These are phyloP conservation scores for Ambrosia trifida DNA, from an alignment of 129 eudicot genomes.

Conservation along the genomic window DNA sequence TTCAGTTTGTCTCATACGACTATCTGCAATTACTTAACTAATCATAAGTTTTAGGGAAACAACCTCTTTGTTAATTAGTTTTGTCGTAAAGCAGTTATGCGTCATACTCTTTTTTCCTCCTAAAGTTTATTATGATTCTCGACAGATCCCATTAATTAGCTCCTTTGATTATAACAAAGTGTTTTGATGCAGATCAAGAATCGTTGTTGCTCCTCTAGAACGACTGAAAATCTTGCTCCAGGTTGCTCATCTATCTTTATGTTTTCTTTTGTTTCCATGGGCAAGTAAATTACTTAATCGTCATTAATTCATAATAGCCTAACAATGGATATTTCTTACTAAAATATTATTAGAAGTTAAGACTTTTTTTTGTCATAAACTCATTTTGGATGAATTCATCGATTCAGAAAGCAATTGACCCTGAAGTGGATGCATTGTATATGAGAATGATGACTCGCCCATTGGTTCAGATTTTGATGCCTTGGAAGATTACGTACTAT, in stretches of 20 bases:
- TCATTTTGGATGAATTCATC: not conserved
- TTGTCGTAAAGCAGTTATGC: conserved; percentile 5
- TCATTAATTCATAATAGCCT: not conserved
- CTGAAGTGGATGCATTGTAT: conserved; percentile 80
- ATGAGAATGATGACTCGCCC: conserved; percentile 65
- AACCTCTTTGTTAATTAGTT: not conserved
- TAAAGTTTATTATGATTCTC: not conserved
- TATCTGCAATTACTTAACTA: too few species aligned
- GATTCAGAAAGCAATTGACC: conserved; percentile 78
- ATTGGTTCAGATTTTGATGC: conserved; percentile 75
- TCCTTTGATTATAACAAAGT: not conserved
- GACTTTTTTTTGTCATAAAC: not conserved
- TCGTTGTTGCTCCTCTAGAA: conserved; percentile 98
- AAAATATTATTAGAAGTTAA: not conserved
- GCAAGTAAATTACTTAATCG: not conserved
- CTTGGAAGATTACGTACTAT: conserved; percentile 48
- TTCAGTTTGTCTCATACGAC: too few species aligned
- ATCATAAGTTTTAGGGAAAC: not conserved
- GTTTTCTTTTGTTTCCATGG: not conserved
- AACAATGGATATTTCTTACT: not conserved
- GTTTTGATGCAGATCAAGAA: conserved; percentile 70
- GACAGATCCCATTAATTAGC: not conserved
- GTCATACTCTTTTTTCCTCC: not conserved
- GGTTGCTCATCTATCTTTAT: conserved; percentile 43
- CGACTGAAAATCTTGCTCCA: conserved; percentile 86